A percentile compares a stretch with the other conserved stretches of the same genome.
These are phyloP conservation scores for Fusarium cyanostomum DNA, from an alignment of 2,329 filamentous ascomycete species.

Conservation along the genomic window DNA sequence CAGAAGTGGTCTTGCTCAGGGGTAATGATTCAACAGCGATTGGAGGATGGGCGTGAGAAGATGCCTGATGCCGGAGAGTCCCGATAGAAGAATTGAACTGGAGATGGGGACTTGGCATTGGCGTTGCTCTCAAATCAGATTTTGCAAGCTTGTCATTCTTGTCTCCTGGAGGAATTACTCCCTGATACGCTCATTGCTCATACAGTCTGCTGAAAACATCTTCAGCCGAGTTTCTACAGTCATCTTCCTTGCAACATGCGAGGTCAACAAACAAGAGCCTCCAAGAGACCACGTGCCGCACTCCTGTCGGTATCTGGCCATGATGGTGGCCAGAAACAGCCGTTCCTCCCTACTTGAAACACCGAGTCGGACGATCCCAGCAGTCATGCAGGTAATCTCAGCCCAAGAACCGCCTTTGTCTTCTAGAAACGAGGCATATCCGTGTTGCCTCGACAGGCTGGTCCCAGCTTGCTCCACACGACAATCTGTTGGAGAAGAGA, in stretches of 20 bases:
- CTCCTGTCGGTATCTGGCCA: neutral
- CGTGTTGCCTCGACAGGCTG: neutral
- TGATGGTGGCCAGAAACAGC: neutral
- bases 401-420: neutral
- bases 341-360: neutral
- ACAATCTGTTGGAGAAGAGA: neutral
- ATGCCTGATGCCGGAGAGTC: neutral
- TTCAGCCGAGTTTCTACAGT: too few relatives aligned
- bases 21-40: conserved; percentile 10
- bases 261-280: too few relatives aligned
- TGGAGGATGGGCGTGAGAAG: conserved; percentile 13
- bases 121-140: too few relatives aligned
- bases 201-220: too few relatives aligned
- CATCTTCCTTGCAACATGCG: too few relatives aligned
- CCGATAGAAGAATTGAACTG: too few relatives aligned
- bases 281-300: too few relatives aligned
- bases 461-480: neutral
- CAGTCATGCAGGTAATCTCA: neutral
- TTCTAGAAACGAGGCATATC: conserved; percentile 1
- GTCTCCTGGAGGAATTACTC: too few relatives aligned
- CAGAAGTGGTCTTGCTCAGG: neutral
- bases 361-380: neutral
- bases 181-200: too few relatives aligned
- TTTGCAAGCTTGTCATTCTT: too few relatives aligned
- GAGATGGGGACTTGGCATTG: too few relatives aligned